phyloP scores from a whole-genome alignment of 768 basidiomycete species.

The Russula earlei region DNA sequence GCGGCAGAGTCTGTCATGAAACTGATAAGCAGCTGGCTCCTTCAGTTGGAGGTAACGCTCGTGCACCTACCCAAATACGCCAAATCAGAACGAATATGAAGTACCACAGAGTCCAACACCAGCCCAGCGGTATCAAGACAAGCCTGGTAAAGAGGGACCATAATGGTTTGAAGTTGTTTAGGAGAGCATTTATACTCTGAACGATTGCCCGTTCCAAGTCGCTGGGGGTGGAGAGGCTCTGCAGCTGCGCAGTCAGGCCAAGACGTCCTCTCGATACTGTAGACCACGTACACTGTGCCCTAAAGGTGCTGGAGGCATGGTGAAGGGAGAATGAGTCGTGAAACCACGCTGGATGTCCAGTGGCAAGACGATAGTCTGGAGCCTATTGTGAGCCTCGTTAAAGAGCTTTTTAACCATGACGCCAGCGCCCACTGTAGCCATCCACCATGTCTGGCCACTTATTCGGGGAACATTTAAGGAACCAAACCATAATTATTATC shows the following conservation, averaged over 20 bases:
- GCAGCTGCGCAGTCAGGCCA: background rate
- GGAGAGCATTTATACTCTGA: background rate
- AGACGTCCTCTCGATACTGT: background rate
- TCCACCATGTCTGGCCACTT: background rate
- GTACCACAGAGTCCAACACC: constrained; percentile 6
- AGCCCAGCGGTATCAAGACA: constrained; percentile 14
- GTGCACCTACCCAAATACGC: constrained; percentile 1
- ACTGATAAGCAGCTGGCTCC: background rate
- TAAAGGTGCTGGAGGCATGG: background rate
- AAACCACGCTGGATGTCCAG: background rate
- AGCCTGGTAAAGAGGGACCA: constrained; percentile 13
- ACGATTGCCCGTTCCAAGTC: background rate
- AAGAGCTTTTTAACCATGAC: constrained; percentile 8
- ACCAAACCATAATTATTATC: background rate
- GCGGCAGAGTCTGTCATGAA: constrained; percentile 8
- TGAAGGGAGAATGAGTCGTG: background rate
- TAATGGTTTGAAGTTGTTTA: background rate
- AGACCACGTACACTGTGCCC: background rate
- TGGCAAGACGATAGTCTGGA: constrained; percentile 9
- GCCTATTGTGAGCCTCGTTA: constrained; percentile 8
- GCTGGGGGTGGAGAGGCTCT: background rate
- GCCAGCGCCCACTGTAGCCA: background rate
- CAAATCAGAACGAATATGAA: background rate
- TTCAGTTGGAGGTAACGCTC: background rate
- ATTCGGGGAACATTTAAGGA: background rate